Percentiles rank a stretch among this genome's conserved stretches.
Evolutionary conservation across 176 grass and related monocot species (phyloP).

Genomic region (Oryza coarctata): DNA sequence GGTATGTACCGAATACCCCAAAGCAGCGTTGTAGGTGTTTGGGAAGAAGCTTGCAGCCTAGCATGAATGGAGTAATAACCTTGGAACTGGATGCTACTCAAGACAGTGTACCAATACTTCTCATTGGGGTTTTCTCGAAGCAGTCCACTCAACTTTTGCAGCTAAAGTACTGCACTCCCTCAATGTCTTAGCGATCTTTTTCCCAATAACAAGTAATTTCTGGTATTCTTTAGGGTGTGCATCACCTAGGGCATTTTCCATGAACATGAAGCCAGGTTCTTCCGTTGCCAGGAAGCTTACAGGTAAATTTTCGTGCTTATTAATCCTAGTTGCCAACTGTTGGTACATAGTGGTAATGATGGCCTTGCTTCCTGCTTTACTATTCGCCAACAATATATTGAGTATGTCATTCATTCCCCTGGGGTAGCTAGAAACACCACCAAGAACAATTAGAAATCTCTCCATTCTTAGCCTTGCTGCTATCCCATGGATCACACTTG

Average conservation of each 20-base stretch:
- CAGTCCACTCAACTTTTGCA: neutral
- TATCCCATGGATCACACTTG: neutral
- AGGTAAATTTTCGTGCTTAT: neutral
- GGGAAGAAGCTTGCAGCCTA: neutral
- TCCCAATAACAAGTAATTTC: constrained; percentile 5
- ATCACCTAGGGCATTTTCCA: constrained; percentile 7
- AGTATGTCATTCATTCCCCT: neutral
- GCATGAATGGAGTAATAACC: neutral
- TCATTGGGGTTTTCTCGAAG: neutral
- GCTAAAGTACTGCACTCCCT: neutral
- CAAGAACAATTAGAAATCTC: neutral
- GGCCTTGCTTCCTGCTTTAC: constrained; percentile 12
- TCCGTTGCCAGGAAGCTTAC: neutral
- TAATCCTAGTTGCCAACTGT: constrained; percentile 1
- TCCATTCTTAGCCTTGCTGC: neutral
- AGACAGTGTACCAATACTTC: neutral
- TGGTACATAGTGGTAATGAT: constrained; percentile 10
- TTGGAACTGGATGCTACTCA: neutral
- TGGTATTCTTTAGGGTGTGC: neutral
- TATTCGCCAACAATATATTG: neutral
- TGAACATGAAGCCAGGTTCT: neutral
- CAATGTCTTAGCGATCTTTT: neutral
- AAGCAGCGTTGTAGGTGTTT: neutral
- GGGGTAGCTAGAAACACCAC: neutral
- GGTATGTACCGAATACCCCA: neutral